A percentile compares a stretch with the other conserved stretches of the same genome.
These are phyloP conservation scores for Lipomyces yamadae DNA, from an alignment of 805 yeast species.

Conservation along the genomic window DNA sequence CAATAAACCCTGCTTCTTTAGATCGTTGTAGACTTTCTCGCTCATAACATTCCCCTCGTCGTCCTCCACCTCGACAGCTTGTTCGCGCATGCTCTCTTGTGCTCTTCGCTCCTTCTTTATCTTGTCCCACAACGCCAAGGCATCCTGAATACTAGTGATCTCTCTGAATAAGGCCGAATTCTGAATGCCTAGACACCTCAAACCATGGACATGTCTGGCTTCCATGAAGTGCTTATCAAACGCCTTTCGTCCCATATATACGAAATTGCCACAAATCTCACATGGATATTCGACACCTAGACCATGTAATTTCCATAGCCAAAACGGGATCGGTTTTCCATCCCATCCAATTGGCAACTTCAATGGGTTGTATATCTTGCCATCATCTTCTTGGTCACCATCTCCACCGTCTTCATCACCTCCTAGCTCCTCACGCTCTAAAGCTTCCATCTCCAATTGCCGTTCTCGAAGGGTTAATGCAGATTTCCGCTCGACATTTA, in stretches of 20 bases:
- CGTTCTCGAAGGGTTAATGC: constrained; percentile 75
- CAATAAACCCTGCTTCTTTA: constrained; percentile 84
- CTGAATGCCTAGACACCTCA: constrained; percentile 72
- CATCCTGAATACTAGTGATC: constrained; percentile 71
- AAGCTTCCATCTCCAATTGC: constrained; percentile 56
- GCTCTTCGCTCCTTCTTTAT: constrained; percentile 49
- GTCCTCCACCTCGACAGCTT: constrained; percentile 83
- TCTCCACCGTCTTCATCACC: constrained; percentile 40
- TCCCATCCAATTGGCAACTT: constrained; percentile 83
- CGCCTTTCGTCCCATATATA: constrained; percentile 72
- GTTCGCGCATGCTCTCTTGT: constrained; percentile 53
- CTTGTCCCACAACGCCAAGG: constrained; percentile 57
- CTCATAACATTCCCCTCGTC: constrained; percentile 92
- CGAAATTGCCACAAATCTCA: constrained; percentile 81
- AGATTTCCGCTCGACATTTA: constrained; percentile 66
- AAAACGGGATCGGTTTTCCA: constrained; percentile 88
- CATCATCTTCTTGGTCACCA: constrained; percentile 47
- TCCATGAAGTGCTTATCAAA: constrained; percentile 80
- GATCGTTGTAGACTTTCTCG: constrained; percentile 77
- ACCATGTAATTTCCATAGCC: constrained; percentile 92
- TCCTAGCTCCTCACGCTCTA: constrained; percentile 43
- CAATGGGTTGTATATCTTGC: constrained; percentile 51
- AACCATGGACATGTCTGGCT: constrained; percentile 70
- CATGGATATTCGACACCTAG: constrained; percentile 72
- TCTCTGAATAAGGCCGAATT: constrained; percentile 63